phyloP scores from a whole-genome alignment of 2,329 filamentous ascomycete genomes.

The Leptodontidium sp. region DNA sequence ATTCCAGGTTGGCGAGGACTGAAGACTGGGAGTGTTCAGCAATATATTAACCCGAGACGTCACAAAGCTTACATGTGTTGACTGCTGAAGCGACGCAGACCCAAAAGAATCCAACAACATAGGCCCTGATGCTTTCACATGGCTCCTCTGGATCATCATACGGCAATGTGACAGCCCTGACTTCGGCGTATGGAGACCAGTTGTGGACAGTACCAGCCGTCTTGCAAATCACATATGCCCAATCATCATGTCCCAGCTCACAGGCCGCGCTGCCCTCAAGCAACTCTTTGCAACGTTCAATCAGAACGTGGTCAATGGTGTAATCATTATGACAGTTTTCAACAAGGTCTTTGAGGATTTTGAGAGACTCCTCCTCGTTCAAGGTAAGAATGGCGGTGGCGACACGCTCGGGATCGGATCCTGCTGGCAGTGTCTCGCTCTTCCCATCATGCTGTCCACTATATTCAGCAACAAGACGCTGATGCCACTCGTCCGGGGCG shows the following conservation, averaged over 20 bases:
- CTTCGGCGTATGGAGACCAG: constrained; percentile 43
- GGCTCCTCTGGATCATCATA: constrained; percentile 44
- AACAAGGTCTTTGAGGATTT: constrained; percentile 34
- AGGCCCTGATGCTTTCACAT: constrained; percentile 45
- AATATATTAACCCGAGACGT: background rate
- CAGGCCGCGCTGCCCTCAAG: constrained; percentile 41
- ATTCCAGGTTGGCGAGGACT: constrained; percentile 29
- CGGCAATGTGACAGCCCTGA: constrained; percentile 42
- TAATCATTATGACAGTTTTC: constrained; percentile 43
- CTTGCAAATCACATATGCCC: constrained; percentile 40
- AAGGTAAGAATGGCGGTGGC: constrained; percentile 40
- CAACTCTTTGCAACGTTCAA: constrained; percentile 38
- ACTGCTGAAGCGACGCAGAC: constrained; percentile 31
- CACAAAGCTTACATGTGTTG: constrained; percentile 28
- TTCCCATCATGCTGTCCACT: constrained; percentile 41
- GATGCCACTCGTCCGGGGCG: constrained; percentile 17
- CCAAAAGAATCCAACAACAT: constrained; percentile 45
- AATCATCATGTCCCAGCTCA: constrained; percentile 43
- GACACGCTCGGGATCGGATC: constrained; percentile 42
- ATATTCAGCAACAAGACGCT: constrained; percentile 41
- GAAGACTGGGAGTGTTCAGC: constrained; percentile 14
- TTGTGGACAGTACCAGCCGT: constrained; percentile 36
- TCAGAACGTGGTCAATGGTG: constrained; percentile 30
- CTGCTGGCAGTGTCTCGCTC: constrained; percentile 42
- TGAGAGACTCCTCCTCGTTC: constrained; percentile 38